Evolutionary conservation across 2,329 filamentous ascomycete species (phyloP), one percentile per base, ranked within the genome.

Genomic region (Cytospora piceicola): DNA sequence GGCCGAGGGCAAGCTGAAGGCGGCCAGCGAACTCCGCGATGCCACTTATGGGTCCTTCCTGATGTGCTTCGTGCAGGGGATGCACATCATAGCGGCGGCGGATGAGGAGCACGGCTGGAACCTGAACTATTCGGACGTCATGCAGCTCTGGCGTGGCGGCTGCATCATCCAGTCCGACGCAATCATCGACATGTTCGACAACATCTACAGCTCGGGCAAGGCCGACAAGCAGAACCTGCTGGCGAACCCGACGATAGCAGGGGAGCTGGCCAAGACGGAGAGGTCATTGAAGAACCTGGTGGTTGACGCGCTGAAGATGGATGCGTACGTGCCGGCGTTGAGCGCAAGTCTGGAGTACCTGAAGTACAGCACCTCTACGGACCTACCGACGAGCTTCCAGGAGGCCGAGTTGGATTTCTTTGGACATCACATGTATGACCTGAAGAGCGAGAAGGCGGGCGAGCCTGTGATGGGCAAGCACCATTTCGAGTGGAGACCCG

Each of bases 341-440:
- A 83, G 83, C 42, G 83, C 87, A 1, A 88, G 81, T 1, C 72
- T 92, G 61, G 89, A 91, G 69, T 91, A 89, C 71, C 76, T 88
- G 70, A 91, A 92, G 75, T 88, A 88, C 61, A 81, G 81, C 32
- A 84, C 81, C 1, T 84, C 83, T 20, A 84, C 82, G 3, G 82
- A 83, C 66, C 74, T 92, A 36, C 89, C 89, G 0, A 90, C 88
- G 4, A 82, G 84, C 64, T 91, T 92, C 72, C 88, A 89, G 77
- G 88, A 91, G 75, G 88, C 88, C 0, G 83, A 92, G 77, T 77
- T 92, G 73, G 88, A 91, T 72, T 90, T 87, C 71, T 92, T 92
- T 73, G 89, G 89, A 0, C 81, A 83, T 46, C 88, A 91, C 74
- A 85, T 84, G 77, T 91, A 85, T 72, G 87, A 90, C 72, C 78